phyloP scores from a whole-genome alignment of 805 yeast genomes.

The Metschnikowia continentalis region DNA sequence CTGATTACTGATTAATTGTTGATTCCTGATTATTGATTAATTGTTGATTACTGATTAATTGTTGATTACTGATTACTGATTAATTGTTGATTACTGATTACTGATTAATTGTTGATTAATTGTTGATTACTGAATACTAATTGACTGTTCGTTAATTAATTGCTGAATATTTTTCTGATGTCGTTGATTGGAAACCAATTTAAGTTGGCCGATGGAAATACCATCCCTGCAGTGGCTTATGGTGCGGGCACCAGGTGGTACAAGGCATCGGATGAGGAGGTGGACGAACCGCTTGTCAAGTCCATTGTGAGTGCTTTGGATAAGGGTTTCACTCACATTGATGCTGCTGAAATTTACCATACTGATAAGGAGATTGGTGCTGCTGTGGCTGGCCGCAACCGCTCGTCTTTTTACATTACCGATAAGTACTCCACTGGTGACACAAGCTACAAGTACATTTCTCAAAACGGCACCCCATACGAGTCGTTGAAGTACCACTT shows the following conservation, averaged over 20 bases:
- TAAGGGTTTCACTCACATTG: constrained; percentile 56
- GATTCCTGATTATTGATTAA: too few species aligned
- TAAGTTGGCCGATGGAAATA: constrained; percentile 29
- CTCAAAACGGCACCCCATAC: constrained; percentile 29
- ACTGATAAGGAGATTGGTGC: constrained; percentile 55
- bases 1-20: too few species aligned
- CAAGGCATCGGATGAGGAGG: constrained; percentile 23
- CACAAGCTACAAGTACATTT: constrained; percentile 6
- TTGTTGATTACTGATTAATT: too few species aligned
- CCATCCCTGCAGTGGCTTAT: constrained; percentile 46
- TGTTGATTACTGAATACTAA: too few species aligned
- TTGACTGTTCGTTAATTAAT: too few species aligned
- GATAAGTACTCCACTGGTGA: constrained; percentile 44
- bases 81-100: too few species aligned
- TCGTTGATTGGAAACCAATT: constrained; percentile 21
- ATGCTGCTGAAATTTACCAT: constrained; percentile 60
- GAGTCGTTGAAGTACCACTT: constrained; percentile 38
- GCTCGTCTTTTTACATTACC: constrained; percentile 52
- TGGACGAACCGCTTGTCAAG: constrained; percentile 35
- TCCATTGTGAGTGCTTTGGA: constrained; percentile 45
- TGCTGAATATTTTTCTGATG: constrained; percentile 4
- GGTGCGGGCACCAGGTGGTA: constrained; percentile 51
- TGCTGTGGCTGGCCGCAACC: constrained; percentile 42
- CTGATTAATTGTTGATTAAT: too few species aligned
- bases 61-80: too few species aligned